Evolutionary conservation across 352 stramenopile species (phyloP).

Genomic region (Globisporangium megalacanthum): DNA sequence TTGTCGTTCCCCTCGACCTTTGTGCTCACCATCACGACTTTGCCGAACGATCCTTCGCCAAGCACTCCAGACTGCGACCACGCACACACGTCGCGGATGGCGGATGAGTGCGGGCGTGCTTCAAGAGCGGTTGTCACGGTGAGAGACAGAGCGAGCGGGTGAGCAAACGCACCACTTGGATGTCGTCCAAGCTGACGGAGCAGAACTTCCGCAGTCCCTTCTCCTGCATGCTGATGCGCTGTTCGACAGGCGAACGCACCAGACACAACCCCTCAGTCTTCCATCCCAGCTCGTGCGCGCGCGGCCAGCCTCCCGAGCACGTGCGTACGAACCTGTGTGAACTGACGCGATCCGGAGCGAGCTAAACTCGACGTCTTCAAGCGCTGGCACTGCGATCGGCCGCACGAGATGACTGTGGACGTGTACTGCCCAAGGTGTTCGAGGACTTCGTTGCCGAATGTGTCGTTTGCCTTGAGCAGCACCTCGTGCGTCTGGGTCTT

Average conservation of each 20-base stretch:
- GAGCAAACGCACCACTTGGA: slow-evolving; percentile 39
- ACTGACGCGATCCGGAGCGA: slow-evolving; percentile 47
- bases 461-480: slow-evolving; percentile 72
- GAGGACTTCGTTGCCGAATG: slow-evolving; percentile 61
- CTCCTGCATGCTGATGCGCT: slow-evolving; percentile 48
- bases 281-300: not conserved
- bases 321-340: slow-evolving; percentile 34
- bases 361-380: slow-evolving; percentile 50
- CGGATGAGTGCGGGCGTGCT: too few species aligned
- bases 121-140: not conserved
- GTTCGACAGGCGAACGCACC: slow-evolving; percentile 2
- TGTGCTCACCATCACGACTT: slow-evolving; percentile 90
- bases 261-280: not conserved
- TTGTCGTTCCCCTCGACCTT: slow-evolving; percentile 48
- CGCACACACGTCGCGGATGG: not conserved
- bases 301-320: not conserved
- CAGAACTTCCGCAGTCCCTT: slow-evolving; percentile 43
- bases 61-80: slow-evolving; percentile 73
- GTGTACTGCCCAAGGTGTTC: slow-evolving; percentile 43
- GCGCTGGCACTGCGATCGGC: slow-evolving; percentile 56
- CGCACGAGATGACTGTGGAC: slow-evolving; percentile 54
- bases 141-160: not conserved
- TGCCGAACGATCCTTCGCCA: slow-evolving; percentile 94
- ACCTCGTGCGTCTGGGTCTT: slow-evolving; percentile 32
- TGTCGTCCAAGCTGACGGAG: slow-evolving; percentile 52